Evolutionary conservation across 352 stramenopile genomes (phyloP), one percentile per base, ranked within the genome.

Genomic region (Pythium aristosporum): DNA sequence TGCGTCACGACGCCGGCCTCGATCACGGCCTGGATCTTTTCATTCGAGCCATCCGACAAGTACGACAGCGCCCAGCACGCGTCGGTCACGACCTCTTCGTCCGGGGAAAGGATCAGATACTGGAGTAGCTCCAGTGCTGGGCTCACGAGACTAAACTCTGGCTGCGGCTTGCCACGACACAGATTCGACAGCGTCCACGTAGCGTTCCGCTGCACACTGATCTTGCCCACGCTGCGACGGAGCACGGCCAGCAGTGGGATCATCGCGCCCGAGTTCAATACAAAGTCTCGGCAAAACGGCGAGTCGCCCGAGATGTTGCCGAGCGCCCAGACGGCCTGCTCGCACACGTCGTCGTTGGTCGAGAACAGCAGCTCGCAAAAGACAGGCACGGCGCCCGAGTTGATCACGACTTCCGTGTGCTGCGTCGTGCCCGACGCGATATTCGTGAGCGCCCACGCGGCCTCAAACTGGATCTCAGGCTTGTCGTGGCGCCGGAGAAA

Each of bases 161-260:
- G 97, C 76, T 98, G 89, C 20, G 85, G 85, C 61, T 89, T 92
- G 23, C 85, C 84, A 56, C 98, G 89, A 73, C 97, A 99, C 67
- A 99, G 98, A 74, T 99, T 99, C 37, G 94, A 99, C 43, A 99
- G 79, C 25, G 97, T 99, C 98, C 98, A 99, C 30, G 97, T 99
- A 6, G 97, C 97, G 79, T 99, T 99, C 52, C 97, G 88, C 28
- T 99, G 92, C 85, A 99, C 99, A 44, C 84, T 94, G 36, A 98
- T 74, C 69, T 99, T 99, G 51, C 77, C 69, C 1, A 85, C 88
- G 58, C 94, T 92, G 64, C 66, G 66, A 18, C 71, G 61, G 32
- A 82, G 53, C 39, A 82, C 75, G 1, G 71, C 53, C 0, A 81
- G 49, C 34, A 99, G 72, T 13, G 96, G 94, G 61, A 96, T 83